Conservation (phyloP, 1,139 yeast species). For the Kurtzmaniella quercitrusa region DNA sequence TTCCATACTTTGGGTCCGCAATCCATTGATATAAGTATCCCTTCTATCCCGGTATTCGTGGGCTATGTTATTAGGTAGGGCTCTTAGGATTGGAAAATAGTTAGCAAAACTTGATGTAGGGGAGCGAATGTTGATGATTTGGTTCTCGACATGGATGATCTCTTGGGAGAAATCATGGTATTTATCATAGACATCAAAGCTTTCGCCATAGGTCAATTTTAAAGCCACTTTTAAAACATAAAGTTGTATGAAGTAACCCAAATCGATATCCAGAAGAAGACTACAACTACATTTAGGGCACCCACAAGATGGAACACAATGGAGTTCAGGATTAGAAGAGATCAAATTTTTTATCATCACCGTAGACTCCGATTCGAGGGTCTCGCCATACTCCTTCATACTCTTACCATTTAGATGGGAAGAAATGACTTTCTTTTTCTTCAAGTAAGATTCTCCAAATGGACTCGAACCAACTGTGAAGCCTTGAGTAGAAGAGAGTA, state of each 20-base stretch:
- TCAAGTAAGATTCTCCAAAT: slow-evolving; percentile 48
- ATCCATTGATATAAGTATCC: slow-evolving; percentile 47
- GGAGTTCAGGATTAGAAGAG: slow-evolving; percentile 15
- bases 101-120: slow-evolving; percentile 61
- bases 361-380: slow-evolving; percentile 44
- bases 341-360: slow-evolving; percentile 24
- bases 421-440: slow-evolving; percentile 52
- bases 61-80: slow-evolving; percentile 17
- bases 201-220: slow-evolving; percentile 56
- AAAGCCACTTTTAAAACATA: slow-evolving; percentile 58
- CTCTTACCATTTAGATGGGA: slow-evolving; percentile 41
- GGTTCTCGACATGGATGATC: slow-evolving; percentile 60
- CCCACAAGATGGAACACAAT: slow-evolving; percentile 20
- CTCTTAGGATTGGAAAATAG: slow-evolving; percentile 52
- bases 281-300: slow-evolving; percentile 12
- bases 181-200: slow-evolving; percentile 38
- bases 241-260: slow-evolving; percentile 43
- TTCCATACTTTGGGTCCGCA: slow-evolving; percentile 22
- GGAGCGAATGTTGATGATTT: slow-evolving; percentile 59
- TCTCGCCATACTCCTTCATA: slow-evolving; percentile 25
- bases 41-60: slow-evolving; percentile 43
- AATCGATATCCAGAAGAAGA: slow-evolving; percentile 29
- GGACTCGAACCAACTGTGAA: slow-evolving; percentile 80
- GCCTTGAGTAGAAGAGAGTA: slow-evolving; percentile 59
- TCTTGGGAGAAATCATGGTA: slow-evolving; percentile 44